Base-by-base conservation (phyloP, 176 grass and related monocot genomes). In the Carex kokanica region DNA sequence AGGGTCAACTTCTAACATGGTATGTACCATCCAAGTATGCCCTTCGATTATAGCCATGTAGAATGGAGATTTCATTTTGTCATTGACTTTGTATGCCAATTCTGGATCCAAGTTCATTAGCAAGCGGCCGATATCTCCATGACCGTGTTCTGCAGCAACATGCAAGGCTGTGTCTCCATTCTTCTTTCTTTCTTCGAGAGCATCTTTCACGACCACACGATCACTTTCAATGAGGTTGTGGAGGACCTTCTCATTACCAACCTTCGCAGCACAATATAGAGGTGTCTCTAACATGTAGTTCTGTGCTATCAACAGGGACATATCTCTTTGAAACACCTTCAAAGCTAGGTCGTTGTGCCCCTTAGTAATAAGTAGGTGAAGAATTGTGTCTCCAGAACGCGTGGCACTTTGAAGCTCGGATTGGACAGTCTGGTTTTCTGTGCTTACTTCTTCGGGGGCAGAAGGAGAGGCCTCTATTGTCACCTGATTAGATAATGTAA, bases 111-210 rank as follows among this genome's bases (percentile, higher is more conserved):
- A 20, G 6, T 12, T 11, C 67, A 84, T 60, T 0, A 84, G 66
- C 16, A 15, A 0, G 0, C 0, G 23, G 23, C 2, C 10, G 5
- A 40, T 0, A 0, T 10, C 4, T 20, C 0, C 3, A 65, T 67
- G 69, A 17, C 23, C 11, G 8, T 78, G 34, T 0, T 45, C 12
- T 2, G 15, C 38, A 5, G 84, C 84, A 8, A 41, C 38, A 2
- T 85, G 72, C 24, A 85, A 36, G 21, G 84, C 58, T 10, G 84
- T 79, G 2, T 67, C 56, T 2, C 84, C 84, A 34, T 17, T 38
- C 8, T 17, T 4, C 5, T 85, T 78, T 20, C 4, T 60, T 45
- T 20, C 3, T 3, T 12, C 0, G 2, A 64, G 20, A 18, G 67
- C 23, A 4, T 3, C 13, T 10, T 27, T 31, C 14, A 62, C 78